Evolutionary conservation across 805 yeast species (phyloP), one percentile per base, ranked within the genome.

Genomic region (Candida nitratophila): DNA sequence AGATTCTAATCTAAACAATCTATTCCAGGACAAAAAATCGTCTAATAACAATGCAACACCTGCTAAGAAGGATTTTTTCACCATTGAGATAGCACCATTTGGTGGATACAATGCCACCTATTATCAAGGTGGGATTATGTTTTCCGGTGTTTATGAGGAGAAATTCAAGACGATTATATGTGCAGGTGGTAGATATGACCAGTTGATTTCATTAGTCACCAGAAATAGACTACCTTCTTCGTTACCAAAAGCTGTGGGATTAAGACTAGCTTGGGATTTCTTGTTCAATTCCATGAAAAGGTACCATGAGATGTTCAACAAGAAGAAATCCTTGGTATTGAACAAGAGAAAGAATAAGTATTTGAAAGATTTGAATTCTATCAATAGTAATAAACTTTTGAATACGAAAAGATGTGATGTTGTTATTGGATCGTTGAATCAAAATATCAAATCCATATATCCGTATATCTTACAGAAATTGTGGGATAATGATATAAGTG

Each of bases 111-210:
- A 88, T 52, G 76, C 83, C 29, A 74, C 81, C 10, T 91, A 88
- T 57, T 93, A 90, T 57, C 69, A 73, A 33, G 79, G 81, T 16
- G 95, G 95, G 0, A 65, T 90, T 2, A 88, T 93, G 95, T 93
- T 91, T 59, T 95, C 88, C 52, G 87, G 86, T 0, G 76, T 88
- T 1, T 76, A 79, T 50, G 84, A 86, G 44, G 82, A 79, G 3
- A 79, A 71, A 53, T 56, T 49, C 59, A 68, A 56, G 45, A 51
- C 67, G 6, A 70, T 83, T 29, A 68, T 93, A 35, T 93, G 93
- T 15, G 91, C 93, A 0, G 99, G 99, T 38, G 99, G 99, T 2
- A 70, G 99, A 44, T 93, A 89, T 57, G 98, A 91, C 55, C 68
- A 71, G 19, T 69, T 93, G 50, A 76, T 89, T 14, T 68, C 77